Evolutionary conservation across 306 rosid species (phyloP), one percentile per base, ranked within the genome.

Genomic region (Trifolium fragiferum): DNA sequence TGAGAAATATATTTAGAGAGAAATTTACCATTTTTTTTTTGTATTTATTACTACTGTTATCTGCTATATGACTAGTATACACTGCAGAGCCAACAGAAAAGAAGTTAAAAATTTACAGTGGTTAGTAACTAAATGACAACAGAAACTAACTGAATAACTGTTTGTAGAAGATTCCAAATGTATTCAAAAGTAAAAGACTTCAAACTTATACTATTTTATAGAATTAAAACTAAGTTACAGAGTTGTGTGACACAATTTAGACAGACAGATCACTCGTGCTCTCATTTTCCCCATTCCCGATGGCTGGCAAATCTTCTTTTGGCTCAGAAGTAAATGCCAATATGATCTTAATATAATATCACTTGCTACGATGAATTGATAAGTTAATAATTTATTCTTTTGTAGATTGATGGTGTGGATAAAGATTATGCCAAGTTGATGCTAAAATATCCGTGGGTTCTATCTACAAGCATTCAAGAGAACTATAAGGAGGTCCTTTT

Each of bases 401-500:
- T 85, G 67, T 80, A 93, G 98, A 85, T 89, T 70, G 82, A 83
- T 44, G 63, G 78, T 16, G 88, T 78, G 62, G 89, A 77, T 74
- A 66, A 60, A 32, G 86, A 84, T 74, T 50, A 81, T 71, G 89
- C 88, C 13, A 89, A 78, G 72, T 32, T 89, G 79, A 57, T 91
- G 78, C 44, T 83, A 51, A 91, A 85, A 78, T 93, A 88, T 86
- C 97, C 97, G 6, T 93, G 98, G 97, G 73, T 88, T 82, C 86
- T 83, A 70, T 88, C 96, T 15, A 55, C 77, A 33, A 82, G 94
- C 66, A 86, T 93, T 72, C 97, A 87, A 79, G 80, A 86, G 27
- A 93, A 89, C 76, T 85, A 86, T 80, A 78, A 76, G 74, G 87
- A 78, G 70, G 66, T 91, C 61, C 70, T 80, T 50, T 67, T 84